Percentiles rank a stretch among this genome's conserved stretches.
Evolutionary conservation across 108 stramenopile species (phyloP).

Genomic region (Nitzschia putrida): DNA sequence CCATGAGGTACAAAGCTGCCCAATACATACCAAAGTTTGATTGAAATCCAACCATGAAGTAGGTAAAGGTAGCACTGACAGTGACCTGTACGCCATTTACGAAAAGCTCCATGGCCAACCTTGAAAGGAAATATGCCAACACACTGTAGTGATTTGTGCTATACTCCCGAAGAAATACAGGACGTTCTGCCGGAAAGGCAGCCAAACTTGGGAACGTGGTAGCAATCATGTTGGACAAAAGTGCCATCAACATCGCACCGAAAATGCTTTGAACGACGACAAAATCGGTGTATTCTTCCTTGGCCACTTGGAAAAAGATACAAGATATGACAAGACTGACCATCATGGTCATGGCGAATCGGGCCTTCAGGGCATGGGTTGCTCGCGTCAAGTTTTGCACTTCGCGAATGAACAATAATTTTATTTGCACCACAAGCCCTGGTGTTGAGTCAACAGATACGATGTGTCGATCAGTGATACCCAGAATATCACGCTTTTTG

Average conservation of each 20-base stretch:
- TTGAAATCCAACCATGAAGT: constrained; percentile 52
- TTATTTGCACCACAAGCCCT: constrained; percentile 40
- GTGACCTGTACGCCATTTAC: constrained; percentile 41
- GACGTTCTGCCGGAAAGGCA: constrained; percentile 56
- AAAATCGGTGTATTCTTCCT: constrained; percentile 14
- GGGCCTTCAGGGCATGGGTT: constrained; percentile 43
- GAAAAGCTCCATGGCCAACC: constrained; percentile 45
- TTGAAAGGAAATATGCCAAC: constrained; percentile 58
- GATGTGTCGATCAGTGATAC: constrained; percentile 3
- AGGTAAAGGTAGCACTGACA: constrained; percentile 28
- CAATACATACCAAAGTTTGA: constrained; percentile 35
- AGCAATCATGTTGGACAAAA: constrained; percentile 46
- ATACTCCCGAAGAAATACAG: constrained; percentile 79
- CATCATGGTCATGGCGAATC: constrained; percentile 52
- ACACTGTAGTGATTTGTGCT: constrained; percentile 75
- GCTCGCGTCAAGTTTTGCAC: constrained; percentile 42
- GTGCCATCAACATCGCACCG: constrained; percentile 54
- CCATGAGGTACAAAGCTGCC: constrained; percentile 35
- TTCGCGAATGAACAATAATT: constrained; percentile 49
- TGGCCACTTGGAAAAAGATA: constrained; percentile 56
- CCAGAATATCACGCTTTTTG: constrained; percentile 35
- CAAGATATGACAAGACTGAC: constrained; percentile 53
- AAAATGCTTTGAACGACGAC: constrained; percentile 55
- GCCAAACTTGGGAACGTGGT: constrained; percentile 54
- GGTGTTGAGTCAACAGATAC: constrained; percentile 21